Conservation (phyloP, 352 stramenopile genomes). For the Pilasporangium apinafurcum region DNA sequence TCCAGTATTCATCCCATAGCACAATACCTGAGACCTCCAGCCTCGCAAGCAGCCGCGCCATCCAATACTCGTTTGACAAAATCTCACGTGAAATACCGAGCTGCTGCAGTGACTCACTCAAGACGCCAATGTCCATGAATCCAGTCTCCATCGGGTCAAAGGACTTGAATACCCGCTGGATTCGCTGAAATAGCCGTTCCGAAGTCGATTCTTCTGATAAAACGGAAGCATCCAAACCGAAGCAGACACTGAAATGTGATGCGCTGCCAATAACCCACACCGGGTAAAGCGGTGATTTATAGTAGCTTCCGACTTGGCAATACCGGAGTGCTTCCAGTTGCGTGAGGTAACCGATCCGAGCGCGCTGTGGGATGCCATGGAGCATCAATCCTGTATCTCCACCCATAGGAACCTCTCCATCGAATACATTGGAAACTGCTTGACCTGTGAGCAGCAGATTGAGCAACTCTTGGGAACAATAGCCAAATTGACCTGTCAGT, state of each 20-base stretch:
- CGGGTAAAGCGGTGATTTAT: conserved; percentile 82
- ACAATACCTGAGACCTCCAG: conserved; percentile 85
- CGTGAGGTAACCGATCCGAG: conserved; percentile 81
- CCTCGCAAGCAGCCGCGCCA: conserved; percentile 46
- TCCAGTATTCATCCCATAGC: conserved; percentile 92
- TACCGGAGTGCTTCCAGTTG: conserved; percentile 89
- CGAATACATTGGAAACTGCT: conserved; percentile 81
- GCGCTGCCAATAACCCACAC: conserved; percentile 89
- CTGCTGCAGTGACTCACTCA: conserved; percentile 57
- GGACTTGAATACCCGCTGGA: conserved; percentile 86
- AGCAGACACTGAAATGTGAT: conserved; percentile 89
- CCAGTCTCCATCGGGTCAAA: conserved; percentile 86
- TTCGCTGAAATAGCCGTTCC: conserved; percentile 73
- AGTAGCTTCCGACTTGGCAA: conserved; percentile 87
- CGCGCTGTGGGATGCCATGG: conserved; percentile 40
- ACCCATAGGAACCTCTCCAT: conserved; percentile 69
- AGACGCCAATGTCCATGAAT: conserved; percentile 66
- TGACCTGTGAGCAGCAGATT: conserved; percentile 79
- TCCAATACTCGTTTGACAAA: conserved; percentile 47
- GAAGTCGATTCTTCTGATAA: conserved; percentile 63
- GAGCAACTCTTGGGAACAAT: conserved; percentile 83
- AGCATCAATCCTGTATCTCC: conserved; percentile 72
- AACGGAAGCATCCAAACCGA: conserved; percentile 50
- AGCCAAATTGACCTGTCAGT: conserved; percentile 68
- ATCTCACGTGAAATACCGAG: conserved; percentile 56